phyloP scores from a whole-genome alignment of 2,329 filamentous ascomycete species.

The Clonostachys byssicola region DNA sequence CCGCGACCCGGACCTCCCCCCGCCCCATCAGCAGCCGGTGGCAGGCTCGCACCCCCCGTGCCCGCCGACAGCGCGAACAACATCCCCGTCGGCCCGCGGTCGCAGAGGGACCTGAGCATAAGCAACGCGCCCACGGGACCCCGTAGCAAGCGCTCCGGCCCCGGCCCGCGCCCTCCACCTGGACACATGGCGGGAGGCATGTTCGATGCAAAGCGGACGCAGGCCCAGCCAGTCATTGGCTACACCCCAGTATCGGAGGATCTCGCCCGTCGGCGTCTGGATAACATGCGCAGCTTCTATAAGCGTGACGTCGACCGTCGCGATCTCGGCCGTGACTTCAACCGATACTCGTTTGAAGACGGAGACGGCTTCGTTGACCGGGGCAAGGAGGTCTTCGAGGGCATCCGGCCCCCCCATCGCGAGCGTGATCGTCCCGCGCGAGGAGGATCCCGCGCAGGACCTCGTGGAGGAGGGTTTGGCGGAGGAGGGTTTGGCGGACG shows the following conservation, averaged over 20 bases:
- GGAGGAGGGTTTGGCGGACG: slow-evolving; percentile 18
- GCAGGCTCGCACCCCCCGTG: neutral
- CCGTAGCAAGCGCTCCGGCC: slow-evolving; percentile 26
- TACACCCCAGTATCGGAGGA: slow-evolving; percentile 59
- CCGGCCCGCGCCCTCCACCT: slow-evolving; percentile 13
- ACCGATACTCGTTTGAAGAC: slow-evolving; percentile 71
- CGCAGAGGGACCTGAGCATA: slow-evolving; percentile 10
- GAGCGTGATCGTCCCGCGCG: slow-evolving; percentile 38
- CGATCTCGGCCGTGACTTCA: slow-evolving; percentile 43
- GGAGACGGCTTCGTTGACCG: slow-evolving; percentile 64
- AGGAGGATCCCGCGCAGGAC: slow-evolving; percentile 23
- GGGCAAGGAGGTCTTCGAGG: slow-evolving; percentile 65
- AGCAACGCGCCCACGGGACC: slow-evolving; percentile 23
- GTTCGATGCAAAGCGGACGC: slow-evolving; percentile 23
- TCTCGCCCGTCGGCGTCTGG: slow-evolving; percentile 60
- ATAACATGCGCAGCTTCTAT: slow-evolving; percentile 46
- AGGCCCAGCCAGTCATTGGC: slow-evolving; percentile 31
- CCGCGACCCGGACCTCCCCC: neutral
- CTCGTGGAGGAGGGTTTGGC: slow-evolving; percentile 12
- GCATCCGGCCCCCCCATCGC: slow-evolving; percentile 55
- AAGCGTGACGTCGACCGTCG: slow-evolving; percentile 27
- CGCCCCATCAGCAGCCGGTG: neutral
- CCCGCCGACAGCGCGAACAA: slow-evolving; percentile 17
- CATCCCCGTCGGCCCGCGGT: slow-evolving; percentile 30
- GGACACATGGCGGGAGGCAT: no score